phyloP scores from a whole-genome alignment of 352 stramenopile genomes.

The Pythium apleroticum region DNA sequence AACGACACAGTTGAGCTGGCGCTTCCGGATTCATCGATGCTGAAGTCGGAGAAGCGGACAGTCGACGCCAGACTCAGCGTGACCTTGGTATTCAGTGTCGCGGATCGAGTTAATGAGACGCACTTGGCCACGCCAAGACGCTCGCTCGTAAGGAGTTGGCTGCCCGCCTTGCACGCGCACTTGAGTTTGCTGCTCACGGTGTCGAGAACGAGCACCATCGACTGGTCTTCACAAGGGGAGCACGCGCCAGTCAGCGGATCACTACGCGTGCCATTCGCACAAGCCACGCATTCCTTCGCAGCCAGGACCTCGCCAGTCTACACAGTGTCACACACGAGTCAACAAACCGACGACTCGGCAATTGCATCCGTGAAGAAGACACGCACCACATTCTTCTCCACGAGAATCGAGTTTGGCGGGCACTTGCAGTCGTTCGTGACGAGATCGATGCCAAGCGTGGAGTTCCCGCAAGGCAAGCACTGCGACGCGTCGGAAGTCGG shows the following conservation, averaged over 20 bases:
- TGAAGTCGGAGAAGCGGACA: slow-evolving; percentile 48
- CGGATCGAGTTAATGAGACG: slow-evolving; percentile 38
- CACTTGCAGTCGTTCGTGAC: slow-evolving; percentile 53
- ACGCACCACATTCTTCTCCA: slow-evolving; percentile 50
- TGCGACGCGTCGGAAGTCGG: slow-evolving; percentile 40
- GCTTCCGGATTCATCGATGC: slow-evolving; percentile 32
- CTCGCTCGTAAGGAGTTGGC: slow-evolving; percentile 50
- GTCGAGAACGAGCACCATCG: slow-evolving; percentile 61
- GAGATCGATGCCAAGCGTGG: slow-evolving; percentile 44
- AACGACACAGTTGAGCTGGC: slow-evolving; percentile 34
- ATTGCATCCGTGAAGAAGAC: background rate
- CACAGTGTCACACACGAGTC: slow-evolving; percentile 3
- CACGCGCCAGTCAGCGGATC: slow-evolving; percentile 52
- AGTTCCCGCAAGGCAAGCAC: slow-evolving; percentile 64
- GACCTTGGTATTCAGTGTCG: slow-evolving; percentile 55
- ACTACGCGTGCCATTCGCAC: slow-evolving; percentile 39
- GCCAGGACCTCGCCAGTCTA: slow-evolving; percentile 52
- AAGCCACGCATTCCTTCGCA: slow-evolving; percentile 64
- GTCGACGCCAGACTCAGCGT: slow-evolving; percentile 33
- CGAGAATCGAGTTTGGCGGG: slow-evolving; percentile 39
- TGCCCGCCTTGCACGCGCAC: slow-evolving; percentile 70
- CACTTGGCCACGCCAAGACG: slow-evolving; percentile 25
- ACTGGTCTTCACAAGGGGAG: slow-evolving; percentile 62
- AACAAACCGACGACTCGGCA: background rate
- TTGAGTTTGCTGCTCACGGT: slow-evolving; percentile 15